Evolutionary conservation across 768 basidiomycete species (phyloP).

Genomic region (Hericium alpestre): DNA sequence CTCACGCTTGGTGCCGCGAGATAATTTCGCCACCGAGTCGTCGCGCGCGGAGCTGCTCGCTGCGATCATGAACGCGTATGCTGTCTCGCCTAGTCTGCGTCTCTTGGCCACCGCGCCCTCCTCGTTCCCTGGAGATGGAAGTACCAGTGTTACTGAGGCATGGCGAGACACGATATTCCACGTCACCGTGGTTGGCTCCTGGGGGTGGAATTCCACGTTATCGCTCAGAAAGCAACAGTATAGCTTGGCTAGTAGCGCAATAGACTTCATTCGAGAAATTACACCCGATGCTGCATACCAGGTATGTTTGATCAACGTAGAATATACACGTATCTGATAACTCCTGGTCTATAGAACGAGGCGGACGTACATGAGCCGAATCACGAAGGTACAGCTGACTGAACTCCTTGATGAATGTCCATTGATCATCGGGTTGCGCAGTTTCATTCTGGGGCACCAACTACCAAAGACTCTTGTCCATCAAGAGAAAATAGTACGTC

Average conservation of each 20-base stretch:
- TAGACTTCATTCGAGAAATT: background rate
- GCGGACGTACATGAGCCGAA: constrained; percentile 39
- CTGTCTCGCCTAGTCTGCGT: background rate
- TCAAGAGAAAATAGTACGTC: constrained; percentile 39
- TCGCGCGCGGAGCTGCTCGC: constrained; percentile 23
- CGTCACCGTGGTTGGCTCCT: constrained; percentile 30
- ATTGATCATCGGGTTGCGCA: constrained; percentile 6
- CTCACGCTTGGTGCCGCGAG: constrained; percentile 33
- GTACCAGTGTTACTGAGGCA: constrained; percentile 15
- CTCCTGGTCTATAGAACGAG: constrained; percentile 28
- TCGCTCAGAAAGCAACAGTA: constrained; percentile 21
- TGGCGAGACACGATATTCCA: constrained; percentile 38
- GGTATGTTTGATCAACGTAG: background rate
- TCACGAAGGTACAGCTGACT: constrained; percentile 24
- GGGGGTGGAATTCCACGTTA: constrained; percentile 35
- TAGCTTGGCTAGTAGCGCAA: background rate
- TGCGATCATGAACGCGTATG: constrained; percentile 28
- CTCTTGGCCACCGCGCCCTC: background rate
- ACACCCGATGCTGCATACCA: background rate
- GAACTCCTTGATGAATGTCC: background rate
- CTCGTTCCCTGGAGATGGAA: background rate
- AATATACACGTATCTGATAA: background rate
- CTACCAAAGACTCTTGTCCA: constrained; percentile 27
- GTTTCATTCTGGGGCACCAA: constrained; percentile 36
- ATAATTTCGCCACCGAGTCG: constrained; percentile 24